Evolutionary conservation across 306 rosid genomes (phyloP).

Genomic region (Medicago lupulina): DNA sequence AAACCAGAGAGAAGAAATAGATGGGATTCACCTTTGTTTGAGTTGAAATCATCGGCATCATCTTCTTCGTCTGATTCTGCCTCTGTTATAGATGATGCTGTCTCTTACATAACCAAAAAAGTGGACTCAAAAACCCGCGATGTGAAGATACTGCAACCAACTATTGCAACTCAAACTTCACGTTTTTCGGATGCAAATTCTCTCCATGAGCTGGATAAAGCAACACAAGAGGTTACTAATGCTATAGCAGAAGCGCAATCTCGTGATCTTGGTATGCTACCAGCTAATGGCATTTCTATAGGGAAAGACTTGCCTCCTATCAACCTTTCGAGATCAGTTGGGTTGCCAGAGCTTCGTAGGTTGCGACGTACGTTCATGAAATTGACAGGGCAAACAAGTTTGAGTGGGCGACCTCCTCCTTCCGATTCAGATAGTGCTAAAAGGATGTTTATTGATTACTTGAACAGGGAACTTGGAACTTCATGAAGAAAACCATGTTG

Average conservation of each 20-base stretch:
- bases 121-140: constrained; percentile 79
- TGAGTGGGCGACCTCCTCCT: constrained; percentile 90
- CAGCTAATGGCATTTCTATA: constrained; percentile 62
- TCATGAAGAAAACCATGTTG: constrained; percentile 49
- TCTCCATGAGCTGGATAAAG: constrained; percentile 82
- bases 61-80: constrained; percentile 35
- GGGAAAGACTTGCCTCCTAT: constrained; percentile 74
- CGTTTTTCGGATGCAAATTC: constrained; percentile 82
- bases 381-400: constrained; percentile 90
- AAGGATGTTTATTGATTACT: constrained; percentile 94
- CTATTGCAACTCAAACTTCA: constrained; percentile 83
- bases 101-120: constrained; percentile 68
- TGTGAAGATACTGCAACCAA: constrained; percentile 89
- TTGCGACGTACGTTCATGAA: constrained; percentile 82
- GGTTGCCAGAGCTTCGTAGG: constrained; percentile 88
- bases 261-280: constrained; percentile 80
- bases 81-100: constrained; percentile 62
- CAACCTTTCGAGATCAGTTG: constrained; percentile 68
- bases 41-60: constrained; percentile 54
- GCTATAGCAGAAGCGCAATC: constrained; percentile 89
- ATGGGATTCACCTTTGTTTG: constrained; percentile 95
- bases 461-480: constrained; percentile 88
- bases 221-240: constrained; percentile 81
- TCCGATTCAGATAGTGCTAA: constrained; percentile 87
- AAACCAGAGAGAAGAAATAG: constrained; percentile 83